Percentiles rank a stretch among this genome's conserved stretches.
Conservation (phyloP, 2,329 filamentous ascomycete genomes). For the Rhynchosporium agropyri region DNA sequence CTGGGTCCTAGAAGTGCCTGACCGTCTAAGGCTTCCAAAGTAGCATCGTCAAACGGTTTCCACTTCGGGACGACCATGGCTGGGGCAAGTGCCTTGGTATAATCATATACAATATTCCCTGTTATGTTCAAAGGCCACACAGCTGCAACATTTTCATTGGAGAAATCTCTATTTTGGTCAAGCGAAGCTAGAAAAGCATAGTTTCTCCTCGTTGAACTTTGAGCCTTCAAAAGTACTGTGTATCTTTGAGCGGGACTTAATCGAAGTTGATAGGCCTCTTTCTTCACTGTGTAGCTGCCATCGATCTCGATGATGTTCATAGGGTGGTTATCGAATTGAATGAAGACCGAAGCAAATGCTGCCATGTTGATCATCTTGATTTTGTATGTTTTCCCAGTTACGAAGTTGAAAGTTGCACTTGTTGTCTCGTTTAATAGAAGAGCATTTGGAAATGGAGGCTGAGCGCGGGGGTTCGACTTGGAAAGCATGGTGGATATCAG, state of each 20-base stretch:
- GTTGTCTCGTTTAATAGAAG: constrained; percentile 27
- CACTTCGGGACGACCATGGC: constrained; percentile 61
- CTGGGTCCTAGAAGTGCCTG: constrained; percentile 20
- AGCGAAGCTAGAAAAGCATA: constrained; percentile 41
- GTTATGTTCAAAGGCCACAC: constrained; percentile 58
- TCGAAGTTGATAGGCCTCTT: constrained; percentile 47
- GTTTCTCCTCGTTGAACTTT: constrained; percentile 43
- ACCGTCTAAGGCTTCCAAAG: constrained; percentile 58
- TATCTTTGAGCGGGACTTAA: constrained; percentile 52
- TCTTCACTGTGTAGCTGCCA: constrained; percentile 45
- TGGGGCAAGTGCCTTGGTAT: constrained; percentile 47
- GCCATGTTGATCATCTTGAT: constrained; percentile 31
- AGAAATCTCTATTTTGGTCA: constrained; percentile 51
- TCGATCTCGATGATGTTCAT: constrained; percentile 54
- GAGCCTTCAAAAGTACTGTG: constrained; percentile 47
- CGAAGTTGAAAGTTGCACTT: constrained; percentile 30
- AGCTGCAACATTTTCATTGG: constrained; percentile 45
- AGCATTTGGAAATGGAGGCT: constrained; percentile 26
- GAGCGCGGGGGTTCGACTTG: constrained; percentile 19
- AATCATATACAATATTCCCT: constrained; percentile 61
- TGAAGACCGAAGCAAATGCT: constrained; percentile 26
- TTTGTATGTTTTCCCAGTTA: constrained; percentile 30
- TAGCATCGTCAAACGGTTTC: constrained; percentile 69
- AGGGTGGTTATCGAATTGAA: constrained; percentile 30
- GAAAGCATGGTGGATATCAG: constrained; percentile 26